Evolutionary conservation across 1,139 yeast genomes (phyloP), one percentile per base, ranked within the genome.

Genomic region (Magnusiomyces fungicola): DNA sequence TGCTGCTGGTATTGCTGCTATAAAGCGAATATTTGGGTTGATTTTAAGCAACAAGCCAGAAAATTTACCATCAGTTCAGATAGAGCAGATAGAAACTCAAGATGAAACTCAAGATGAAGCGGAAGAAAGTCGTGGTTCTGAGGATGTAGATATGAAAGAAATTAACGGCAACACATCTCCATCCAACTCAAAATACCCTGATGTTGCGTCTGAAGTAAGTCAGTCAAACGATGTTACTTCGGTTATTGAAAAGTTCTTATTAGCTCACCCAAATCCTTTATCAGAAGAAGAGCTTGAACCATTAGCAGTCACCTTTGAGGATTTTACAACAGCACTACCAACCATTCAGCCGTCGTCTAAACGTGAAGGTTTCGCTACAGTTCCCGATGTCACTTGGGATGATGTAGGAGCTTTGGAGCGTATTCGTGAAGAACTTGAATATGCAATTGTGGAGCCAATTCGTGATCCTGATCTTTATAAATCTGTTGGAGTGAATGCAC

Each of bases 301-400:
- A 12, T 69, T 92, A 47, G 74, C 83, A 1, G 90, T 92, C 48
- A 81, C 78, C 1, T 82, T 80, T 57, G 81, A 78, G 16, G 99
- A 92, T 65, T 92, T 94, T 63, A 58, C 85, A 42, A 73, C 77
- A 5, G 97, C 97, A 0, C 69, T 92, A 43, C 97, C 98, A 1
- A 81, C 92, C 0, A 85, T 92, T 36, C 98, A 94, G 68, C 99
- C 99, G 14, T 88, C 97, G 0, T 96, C 97, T 1, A 92, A 90
- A 64, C 81, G 99, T 65, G 99, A 92, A 72, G 98, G 98, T 1
- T 94, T 92, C 69, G 97, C 99, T 1, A 94, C 98, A 0, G 95
- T 94, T 10, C 99, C 99, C 0, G 97, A 92, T 65, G 97, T 92
- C 2, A 81, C 95, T 7, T 92, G 98, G 98, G 78, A 81, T 6